Evolutionary conservation across 1,284 basidiomycete genomes (phyloP), one percentile per base, ranked within the genome.

Genomic region (Fomes fomentarius): DNA sequence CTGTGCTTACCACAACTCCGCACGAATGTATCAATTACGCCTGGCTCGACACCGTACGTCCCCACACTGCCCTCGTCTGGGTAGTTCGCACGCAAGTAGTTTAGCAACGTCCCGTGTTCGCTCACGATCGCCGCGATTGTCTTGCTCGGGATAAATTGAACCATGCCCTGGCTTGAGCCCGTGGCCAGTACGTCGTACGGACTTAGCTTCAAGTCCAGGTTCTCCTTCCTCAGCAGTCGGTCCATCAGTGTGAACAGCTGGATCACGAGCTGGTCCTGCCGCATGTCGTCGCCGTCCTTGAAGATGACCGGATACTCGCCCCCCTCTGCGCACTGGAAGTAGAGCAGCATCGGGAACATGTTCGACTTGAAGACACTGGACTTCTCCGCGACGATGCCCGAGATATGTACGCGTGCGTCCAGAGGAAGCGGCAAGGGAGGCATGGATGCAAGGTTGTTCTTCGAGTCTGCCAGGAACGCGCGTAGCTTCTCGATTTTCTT

Each of bases 201-300:
- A 58, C 86, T 96, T 47, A 99, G 74, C 64, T 94, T 93, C 51
- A 99, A 76, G 68, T 99, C 96, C 46, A 99, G 74, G 66, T 98
- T 98, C 74, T 99, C 97, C 72, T 97, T 96, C 42, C 94, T 78
- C 56, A 99, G 74, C 14, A 99, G 75, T 28, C 92, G 82, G 69
- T 99, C 96, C 97, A 99, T 99, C 24, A 99, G 83, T 4, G 94
- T 97, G 72, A 99, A 96, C 9, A 99, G 81, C 71, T 99, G 96
- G 49, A 98, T 92, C 22, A 98, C 96, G 28, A 98, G 84, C 71
- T 98, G 96, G 69, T 98, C 96, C 71, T 99, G 97, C 19, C 96
- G 87, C 78, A 99, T 87, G 69, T 99, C 97, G 69, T 99, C 97
- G 6, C 97, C 97, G 63, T 98, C 96, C 73, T 99, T 99, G 81